Evolutionary conservation across 2,329 filamentous ascomycete species (phyloP).

Genomic region (Clonostachys byssicola): DNA sequence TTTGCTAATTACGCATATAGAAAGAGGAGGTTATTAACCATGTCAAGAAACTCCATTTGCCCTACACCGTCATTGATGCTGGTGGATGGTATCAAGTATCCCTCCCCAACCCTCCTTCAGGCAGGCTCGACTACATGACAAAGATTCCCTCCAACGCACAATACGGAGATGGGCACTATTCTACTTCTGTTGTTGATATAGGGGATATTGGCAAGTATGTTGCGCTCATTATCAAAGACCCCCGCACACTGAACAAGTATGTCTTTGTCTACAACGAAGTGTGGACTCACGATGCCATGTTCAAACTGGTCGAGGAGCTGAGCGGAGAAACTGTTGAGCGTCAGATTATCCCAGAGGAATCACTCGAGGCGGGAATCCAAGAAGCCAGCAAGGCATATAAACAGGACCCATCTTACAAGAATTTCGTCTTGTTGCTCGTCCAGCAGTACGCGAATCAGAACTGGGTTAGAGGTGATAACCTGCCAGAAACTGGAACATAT

Average conservation of each 20-base stretch:
- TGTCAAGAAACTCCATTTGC: not conserved
- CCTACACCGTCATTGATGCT: not conserved
- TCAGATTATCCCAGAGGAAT: not conserved
- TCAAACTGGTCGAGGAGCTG: not conserved
- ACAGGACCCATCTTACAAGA: not conserved
- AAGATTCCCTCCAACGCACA: not conserved
- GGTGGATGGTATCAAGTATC: not conserved
- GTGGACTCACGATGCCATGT: not conserved
- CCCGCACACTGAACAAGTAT: not conserved
- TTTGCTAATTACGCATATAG: too few species aligned
- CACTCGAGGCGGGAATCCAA: not conserved
- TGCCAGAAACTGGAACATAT: not conserved
- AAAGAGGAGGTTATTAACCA: too few species aligned
- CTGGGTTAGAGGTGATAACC: not conserved
- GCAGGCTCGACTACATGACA: not conserved
- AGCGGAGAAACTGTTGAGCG: not conserved
- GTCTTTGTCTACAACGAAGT: not conserved
- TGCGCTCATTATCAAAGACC: not conserved
- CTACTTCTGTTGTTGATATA: not conserved
- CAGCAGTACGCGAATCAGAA: not conserved
- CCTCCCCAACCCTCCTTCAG: not conserved
- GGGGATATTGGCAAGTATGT: not conserved
- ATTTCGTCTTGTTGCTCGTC: not conserved
- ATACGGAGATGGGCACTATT: not conserved
- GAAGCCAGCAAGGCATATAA: too few species aligned